Evolutionary conservation across 768 basidiomycete species (phyloP).

Genomic region (Naganishia antarctica): DNA sequence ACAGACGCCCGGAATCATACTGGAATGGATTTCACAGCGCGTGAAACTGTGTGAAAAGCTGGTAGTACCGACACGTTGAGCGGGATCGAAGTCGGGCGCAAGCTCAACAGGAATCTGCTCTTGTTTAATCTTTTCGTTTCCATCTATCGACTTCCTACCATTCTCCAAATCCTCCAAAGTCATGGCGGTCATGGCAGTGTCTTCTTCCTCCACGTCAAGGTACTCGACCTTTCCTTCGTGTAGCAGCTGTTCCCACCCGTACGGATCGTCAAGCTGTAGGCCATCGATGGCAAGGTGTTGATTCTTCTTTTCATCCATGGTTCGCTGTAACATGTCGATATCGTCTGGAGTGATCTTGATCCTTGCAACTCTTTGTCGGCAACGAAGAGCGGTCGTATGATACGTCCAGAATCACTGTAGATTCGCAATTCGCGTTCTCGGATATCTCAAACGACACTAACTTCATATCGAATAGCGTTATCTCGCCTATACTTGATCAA

Average conservation of each 20-base stretch:
- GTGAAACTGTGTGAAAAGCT: slow-evolving; percentile 89
- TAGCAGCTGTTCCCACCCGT: slow-evolving; percentile 78
- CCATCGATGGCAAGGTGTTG: slow-evolving; percentile 54
- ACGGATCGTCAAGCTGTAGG: slow-evolving; percentile 51
- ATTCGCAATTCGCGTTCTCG: slow-evolving; percentile 88
- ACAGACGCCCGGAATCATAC: slow-evolving; percentile 97
- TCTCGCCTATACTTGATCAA: slow-evolving; percentile 86
- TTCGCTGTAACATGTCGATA: slow-evolving; percentile 58
- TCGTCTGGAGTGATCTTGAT: slow-evolving; percentile 78
- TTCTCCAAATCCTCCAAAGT: slow-evolving; percentile 90
- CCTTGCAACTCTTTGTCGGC: slow-evolving; percentile 76
- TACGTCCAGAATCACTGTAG: slow-evolving; percentile 94
- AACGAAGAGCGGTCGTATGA: slow-evolving; percentile 94
- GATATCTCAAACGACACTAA: slow-evolving; percentile 95
- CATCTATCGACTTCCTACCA: slow-evolving; percentile 53
- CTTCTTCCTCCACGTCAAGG: slow-evolving; percentile 96
- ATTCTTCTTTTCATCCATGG: slow-evolving; percentile 20
- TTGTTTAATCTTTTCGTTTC: slow-evolving; percentile 33
- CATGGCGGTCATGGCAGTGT: slow-evolving; percentile 99
- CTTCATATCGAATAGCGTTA: slow-evolving; percentile 92
- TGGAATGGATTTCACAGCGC: slow-evolving; percentile 98
- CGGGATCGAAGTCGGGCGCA: slow-evolving; percentile 61
- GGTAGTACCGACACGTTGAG: slow-evolving; percentile 77
- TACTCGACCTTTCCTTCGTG: slow-evolving; percentile 86
- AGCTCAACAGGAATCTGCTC: slow-evolving; percentile 43